Evolutionary conservation across 257 asterid species (phyloP).

Genomic region (Solanum dulcamara): DNA sequence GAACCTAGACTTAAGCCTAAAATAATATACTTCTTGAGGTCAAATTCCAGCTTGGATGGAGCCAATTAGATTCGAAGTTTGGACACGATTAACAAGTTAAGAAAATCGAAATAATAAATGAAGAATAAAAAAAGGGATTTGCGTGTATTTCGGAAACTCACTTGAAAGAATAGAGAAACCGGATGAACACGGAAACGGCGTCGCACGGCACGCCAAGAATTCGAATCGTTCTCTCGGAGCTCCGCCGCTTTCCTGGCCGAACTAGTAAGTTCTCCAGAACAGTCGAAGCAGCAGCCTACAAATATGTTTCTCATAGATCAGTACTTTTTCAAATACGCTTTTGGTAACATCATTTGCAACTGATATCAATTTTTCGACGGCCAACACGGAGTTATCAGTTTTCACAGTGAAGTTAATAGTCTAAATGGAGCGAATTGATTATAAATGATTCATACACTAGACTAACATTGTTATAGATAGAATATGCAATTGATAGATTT

Average conservation of each 20-base stretch:
- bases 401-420: neutral
- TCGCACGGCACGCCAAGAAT: conserved; percentile 82
- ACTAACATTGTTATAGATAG: neutral
- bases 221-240: conserved; percentile 37
- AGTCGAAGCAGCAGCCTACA: conserved; percentile 72
- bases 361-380: neutral
- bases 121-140: neutral
- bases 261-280: conserved; percentile 72
- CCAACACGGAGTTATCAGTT: neutral
- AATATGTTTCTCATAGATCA: neutral
- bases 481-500: neutral
- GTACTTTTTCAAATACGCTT: neutral
- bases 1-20: neutral
- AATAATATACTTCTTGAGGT: neutral
- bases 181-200: conserved; percentile 65
- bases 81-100: neutral
- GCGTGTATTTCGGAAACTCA: conserved; percentile 28
- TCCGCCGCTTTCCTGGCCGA: conserved; percentile 46
- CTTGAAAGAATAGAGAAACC: conserved; percentile 61
- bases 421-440: neutral
- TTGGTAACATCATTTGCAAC: neutral
- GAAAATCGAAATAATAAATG: neutral
- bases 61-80: neutral
- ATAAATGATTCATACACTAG: neutral
- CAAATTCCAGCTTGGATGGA: neutral